A percentile compares a stretch with the other conserved stretches of the same genome.
These are phyloP conservation scores for Leccinum truebloodii DNA, from an alignment of 768 basidiomycete species.

Conservation along the genomic window DNA sequence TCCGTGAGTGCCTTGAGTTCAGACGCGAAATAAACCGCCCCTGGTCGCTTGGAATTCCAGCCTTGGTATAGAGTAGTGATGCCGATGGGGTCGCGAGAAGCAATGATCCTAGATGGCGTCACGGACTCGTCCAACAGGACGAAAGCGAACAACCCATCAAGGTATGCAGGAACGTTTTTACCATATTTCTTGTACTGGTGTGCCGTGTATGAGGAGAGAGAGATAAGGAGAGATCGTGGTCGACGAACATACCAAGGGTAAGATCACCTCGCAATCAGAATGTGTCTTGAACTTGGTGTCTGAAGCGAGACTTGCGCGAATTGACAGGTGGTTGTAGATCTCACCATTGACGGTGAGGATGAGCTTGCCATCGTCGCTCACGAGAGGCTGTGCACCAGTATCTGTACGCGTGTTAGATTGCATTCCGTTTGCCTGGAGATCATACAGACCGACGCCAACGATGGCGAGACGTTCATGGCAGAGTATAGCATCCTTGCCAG, in stretches of 20 bases:
- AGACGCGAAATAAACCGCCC: constrained; percentile 88
- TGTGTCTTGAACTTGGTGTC: constrained; percentile 90
- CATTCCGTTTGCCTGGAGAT: background rate
- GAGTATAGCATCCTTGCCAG: constrained; percentile 78
- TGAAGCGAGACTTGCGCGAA: constrained; percentile 65
- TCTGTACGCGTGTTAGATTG: constrained; percentile 48
- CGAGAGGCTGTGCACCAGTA: constrained; percentile 92
- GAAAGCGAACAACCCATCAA: constrained; percentile 99
- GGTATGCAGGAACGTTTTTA: constrained; percentile 70
- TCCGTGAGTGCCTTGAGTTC: constrained; percentile 91
- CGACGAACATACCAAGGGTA: constrained; percentile 69
- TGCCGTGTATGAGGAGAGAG: background rate
- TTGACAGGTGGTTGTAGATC: constrained; percentile 94
- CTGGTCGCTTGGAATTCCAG: constrained; percentile 81
- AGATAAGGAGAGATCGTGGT: background rate
- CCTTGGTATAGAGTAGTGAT: constrained; percentile 99
- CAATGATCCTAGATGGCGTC: constrained; percentile 86
- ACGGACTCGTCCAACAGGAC: constrained; percentile 93
- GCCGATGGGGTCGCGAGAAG: constrained; percentile 95
- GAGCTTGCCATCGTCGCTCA: constrained; percentile 80
- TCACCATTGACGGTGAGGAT: constrained; percentile 96
- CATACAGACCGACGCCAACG: constrained; percentile 87
- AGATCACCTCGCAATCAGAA: constrained; percentile 97
- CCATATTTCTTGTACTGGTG: constrained; percentile 81
- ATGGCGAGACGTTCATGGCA: constrained; percentile 97